phyloP scores from a whole-genome alignment of 2,329 filamentous ascomycete species.

The Chaetomium olivaceum region DNA sequence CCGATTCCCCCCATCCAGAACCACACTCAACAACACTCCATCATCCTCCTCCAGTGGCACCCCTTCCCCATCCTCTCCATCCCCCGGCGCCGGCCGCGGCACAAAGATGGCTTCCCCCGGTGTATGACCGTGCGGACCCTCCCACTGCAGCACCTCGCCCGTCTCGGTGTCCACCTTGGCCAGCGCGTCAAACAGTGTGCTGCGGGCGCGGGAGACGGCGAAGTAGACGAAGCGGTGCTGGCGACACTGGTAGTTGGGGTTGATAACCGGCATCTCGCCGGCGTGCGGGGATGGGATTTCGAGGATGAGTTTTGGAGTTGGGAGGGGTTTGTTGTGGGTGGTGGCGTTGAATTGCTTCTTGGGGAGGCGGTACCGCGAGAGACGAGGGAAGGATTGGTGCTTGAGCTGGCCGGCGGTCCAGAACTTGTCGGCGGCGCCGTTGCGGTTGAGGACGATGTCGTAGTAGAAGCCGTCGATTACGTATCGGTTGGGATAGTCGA shows the following conservation, averaged over 20 bases:
- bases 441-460: slow-evolving; percentile 60
- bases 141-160: slow-evolving; percentile 42
- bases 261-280: slow-evolving; percentile 11
- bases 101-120: slow-evolving; percentile 72
- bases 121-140: slow-evolving; percentile 52
- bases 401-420: slow-evolving; percentile 44
- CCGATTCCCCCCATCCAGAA: slow-evolving; percentile 60
- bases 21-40: slow-evolving; percentile 55
- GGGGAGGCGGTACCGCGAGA: slow-evolving; percentile 49
- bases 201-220: slow-evolving; percentile 53
- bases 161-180: slow-evolving; percentile 48
- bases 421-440: slow-evolving; percentile 48
- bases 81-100: slow-evolving; percentile 39
- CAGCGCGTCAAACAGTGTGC: slow-evolving; percentile 61
- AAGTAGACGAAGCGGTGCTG: slow-evolving; percentile 45
- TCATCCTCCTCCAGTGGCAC: slow-evolving; percentile 35
- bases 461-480: slow-evolving; percentile 70
- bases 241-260: neutral
- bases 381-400: slow-evolving; percentile 40
- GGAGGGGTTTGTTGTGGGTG: neutral
- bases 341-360: slow-evolving; percentile 36
- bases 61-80: neutral
- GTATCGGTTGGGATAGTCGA: slow-evolving; percentile 64
- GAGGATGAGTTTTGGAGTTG: slow-evolving; percentile 26
- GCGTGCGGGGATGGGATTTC: slow-evolving; percentile 52